Evolutionary conservation across 106 monocot genomes (phyloP).

Genomic region (Iris macrosiphon): DNA sequence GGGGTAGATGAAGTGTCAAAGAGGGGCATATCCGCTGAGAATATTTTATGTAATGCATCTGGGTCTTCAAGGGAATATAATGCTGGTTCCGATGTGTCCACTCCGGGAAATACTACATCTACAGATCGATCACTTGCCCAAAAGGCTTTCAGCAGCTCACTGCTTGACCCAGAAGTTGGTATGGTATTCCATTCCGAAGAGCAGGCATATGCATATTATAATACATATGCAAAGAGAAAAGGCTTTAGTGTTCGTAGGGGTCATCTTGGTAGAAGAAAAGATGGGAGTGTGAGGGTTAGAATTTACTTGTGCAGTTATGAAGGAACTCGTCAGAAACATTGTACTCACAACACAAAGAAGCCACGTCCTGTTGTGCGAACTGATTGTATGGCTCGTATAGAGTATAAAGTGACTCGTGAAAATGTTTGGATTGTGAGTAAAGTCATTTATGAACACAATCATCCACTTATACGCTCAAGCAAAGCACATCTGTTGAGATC

Average conservation of each 20-base stretch:
- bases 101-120: not conserved
- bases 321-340: constrained; percentile 49
- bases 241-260: constrained; percentile 66
- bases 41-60: constrained; percentile 9
- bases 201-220: constrained; percentile 53
- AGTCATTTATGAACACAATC: constrained; percentile 60
- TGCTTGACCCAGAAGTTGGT: constrained; percentile 54
- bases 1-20: not conserved
- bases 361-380: constrained; percentile 49
- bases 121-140: constrained; percentile 2
- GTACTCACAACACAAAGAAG: constrained; percentile 40
- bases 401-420: constrained; percentile 50
- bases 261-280: constrained; percentile 54
- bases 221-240: constrained; percentile 46
- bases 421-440: constrained; percentile 42
- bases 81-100: not conserved
- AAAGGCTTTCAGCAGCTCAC: constrained; percentile 1
- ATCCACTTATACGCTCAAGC: constrained; percentile 35
- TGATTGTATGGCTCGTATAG: constrained; percentile 65
- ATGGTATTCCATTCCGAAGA: constrained; percentile 64
- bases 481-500: constrained; percentile 56
- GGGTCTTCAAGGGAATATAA: constrained; percentile 10
- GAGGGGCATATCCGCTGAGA: constrained; percentile 5
- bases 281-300: constrained; percentile 50
- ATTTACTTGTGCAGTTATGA: constrained; percentile 60